These are phyloP conservation scores for Dysphania ambrosioides DNA, from an alignment of 148 eudicot species.

Conservation along the genomic window DNA sequence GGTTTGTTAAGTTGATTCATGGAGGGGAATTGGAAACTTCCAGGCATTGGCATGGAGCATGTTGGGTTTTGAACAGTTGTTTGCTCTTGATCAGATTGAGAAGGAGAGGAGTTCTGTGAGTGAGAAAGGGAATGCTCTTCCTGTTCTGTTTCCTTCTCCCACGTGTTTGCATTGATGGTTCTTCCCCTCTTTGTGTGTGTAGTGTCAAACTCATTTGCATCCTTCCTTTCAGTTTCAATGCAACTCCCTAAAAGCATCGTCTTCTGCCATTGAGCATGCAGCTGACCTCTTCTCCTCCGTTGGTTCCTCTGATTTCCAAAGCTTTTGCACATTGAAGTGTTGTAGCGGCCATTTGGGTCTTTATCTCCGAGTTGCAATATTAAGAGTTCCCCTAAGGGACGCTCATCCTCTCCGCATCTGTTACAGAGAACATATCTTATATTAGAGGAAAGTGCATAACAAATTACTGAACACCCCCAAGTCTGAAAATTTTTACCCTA, in stretches of 20 bases:
- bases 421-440: neutral
- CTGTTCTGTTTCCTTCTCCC: constrained; percentile 50
- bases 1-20: constrained; percentile 36
- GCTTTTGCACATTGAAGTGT: constrained; percentile 39
- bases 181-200: constrained; percentile 57
- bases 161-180: constrained; percentile 34
- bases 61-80: constrained; percentile 34
- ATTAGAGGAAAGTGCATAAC: neutral
- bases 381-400: constrained; percentile 68
- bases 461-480: neutral
- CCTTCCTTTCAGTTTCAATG: constrained; percentile 32
- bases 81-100: constrained; percentile 80
- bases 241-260: constrained; percentile 36
- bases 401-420: constrained; percentile 96
- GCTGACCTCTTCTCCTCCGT: constrained; percentile 31
- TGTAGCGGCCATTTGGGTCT: constrained; percentile 42
- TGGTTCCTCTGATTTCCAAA: constrained; percentile 37
- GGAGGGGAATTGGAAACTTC: constrained; percentile 31
- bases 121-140: constrained; percentile 72
- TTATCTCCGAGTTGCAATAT: constrained; percentile 63
- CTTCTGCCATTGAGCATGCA: constrained; percentile 34
- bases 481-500: too few species aligned
- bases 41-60: constrained; percentile 20
- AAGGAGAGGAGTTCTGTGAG: constrained; percentile 77
- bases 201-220: constrained; percentile 30